Base-by-base conservation (phyloP, 1,284 basidiomycete genomes). In the Vanrija pseudolonga region DNA sequence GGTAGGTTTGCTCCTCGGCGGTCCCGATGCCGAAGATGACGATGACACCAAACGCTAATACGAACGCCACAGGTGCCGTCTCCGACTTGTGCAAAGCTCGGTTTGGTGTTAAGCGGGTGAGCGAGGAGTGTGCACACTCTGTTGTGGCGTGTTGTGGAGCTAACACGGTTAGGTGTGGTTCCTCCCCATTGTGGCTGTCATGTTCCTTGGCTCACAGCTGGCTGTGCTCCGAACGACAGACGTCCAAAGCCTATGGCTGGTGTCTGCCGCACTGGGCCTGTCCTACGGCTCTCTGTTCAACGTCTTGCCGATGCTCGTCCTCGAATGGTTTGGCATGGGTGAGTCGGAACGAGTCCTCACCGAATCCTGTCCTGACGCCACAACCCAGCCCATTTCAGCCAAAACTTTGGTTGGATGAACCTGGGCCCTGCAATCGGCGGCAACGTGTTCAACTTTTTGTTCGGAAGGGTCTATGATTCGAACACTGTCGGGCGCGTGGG, bases 241-340 rank as follows among this genome's bases (percentile, higher is more conserved):
- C 17, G 83, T 90, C 19, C 65, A 79, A 18, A 67, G 81, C 41
- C 77, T 96, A 4, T 92, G 90, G 85, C 79, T 83, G 20, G 86
- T 90, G 2, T 93, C 88, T 49, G 79, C 81, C 1, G 65, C 87
- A 15, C 79, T 89, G 0, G 89, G 88, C 0, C 67, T 89, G 6
- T 83, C 86, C 0, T 90, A 94, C 62, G 90, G 90, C 2, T 82
- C 83, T 24, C 76, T 89, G 51, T 93, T 90, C 65, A 89, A 89
- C 5, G 76, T 88, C 15, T 81, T 83, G 64, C 89, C 90, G 0
- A 86, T 86, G 32, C 80, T 93, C 23, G 80, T 83, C 28, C 82
- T 93, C 23, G 91, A 93, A 64, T 91, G 88, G 87, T 94, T 93
- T 63, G 90, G 91, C 6, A 78, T 91, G 69, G 76, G 85, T 84